A percentile compares a stretch with the other conserved stretches of the same genome.
These are phyloP conservation scores for Triangularia setosa DNA, from an alignment of 2,329 filamentous ascomycete genomes.

Conservation along the genomic window DNA sequence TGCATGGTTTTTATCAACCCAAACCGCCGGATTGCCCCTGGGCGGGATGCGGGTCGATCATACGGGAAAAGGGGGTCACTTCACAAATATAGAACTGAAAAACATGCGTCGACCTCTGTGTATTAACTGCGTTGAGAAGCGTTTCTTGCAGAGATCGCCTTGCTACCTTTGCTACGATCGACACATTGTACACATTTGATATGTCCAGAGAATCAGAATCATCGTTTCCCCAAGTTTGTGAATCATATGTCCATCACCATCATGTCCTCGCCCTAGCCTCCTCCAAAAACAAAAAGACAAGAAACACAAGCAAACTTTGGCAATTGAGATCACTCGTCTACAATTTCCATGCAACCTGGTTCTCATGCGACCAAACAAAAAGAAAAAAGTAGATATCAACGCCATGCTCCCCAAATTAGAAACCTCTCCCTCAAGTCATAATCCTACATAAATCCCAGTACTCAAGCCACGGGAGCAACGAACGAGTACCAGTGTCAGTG, in stretches of 20 bases:
- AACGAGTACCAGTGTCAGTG: background rate
- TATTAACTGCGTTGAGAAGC: slow-evolving; percentile 8
- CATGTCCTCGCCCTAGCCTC: slow-evolving; percentile 20
- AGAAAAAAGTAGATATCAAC: slow-evolving; percentile 16
- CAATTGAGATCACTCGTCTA: slow-evolving; percentile 21
- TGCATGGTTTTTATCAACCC: slow-evolving; percentile 2
- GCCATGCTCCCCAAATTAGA: slow-evolving; percentile 25
- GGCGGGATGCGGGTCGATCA: slow-evolving; percentile 1
- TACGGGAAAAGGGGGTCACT: background rate
- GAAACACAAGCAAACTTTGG: slow-evolving; percentile 16
- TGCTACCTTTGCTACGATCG: slow-evolving; percentile 9
- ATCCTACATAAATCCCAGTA: slow-evolving; percentile 19
- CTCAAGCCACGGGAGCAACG: background rate
- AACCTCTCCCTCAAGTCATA: slow-evolving; percentile 15
- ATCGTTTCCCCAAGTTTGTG: slow-evolving; percentile 19
- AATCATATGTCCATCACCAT: slow-evolving; percentile 27
- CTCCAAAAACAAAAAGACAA: slow-evolving; percentile 13
- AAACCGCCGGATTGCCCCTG: background rate
- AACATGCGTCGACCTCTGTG: slow-evolving; percentile 5
- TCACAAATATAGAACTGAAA: background rate
- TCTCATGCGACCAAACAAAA: slow-evolving; percentile 28
- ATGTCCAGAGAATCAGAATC: slow-evolving; percentile 27
- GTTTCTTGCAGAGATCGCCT: background rate
- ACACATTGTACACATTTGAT: slow-evolving; percentile 20
- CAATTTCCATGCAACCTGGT: slow-evolving; percentile 22